Percentiles rank a stretch among this genome's conserved stretches.
These are phyloP conservation scores for Tuber borchii DNA, from an alignment of 495 filamentous ascomycete genomes.

Conservation along the genomic window DNA sequence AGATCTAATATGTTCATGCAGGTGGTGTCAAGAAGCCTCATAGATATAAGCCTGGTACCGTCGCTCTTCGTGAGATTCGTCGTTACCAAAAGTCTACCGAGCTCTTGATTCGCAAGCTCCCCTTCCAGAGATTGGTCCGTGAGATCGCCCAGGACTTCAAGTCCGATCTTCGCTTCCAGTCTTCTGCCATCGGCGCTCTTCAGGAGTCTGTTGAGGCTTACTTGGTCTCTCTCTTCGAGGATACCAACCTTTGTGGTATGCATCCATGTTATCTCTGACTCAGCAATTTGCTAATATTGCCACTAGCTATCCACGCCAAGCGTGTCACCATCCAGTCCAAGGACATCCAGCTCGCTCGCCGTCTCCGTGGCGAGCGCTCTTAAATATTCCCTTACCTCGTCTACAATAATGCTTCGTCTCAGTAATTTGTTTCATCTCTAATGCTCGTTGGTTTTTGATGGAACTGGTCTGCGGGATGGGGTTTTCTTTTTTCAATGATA, in stretches of 20 bases:
- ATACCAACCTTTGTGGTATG: conserved; percentile 91
- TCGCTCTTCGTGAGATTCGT: conserved; percentile 99
- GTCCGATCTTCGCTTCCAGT: conserved; percentile 99
- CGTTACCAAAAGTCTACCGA: conserved; percentile 99
- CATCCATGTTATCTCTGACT: not conserved
- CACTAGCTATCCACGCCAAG: conserved; percentile 90
- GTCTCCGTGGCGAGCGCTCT: conserved; percentile 92
- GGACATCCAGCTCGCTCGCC: conserved; percentile 95
- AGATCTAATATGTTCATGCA: conserved; percentile 53
- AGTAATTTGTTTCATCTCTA: conserved; percentile 15
- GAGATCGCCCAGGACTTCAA: conserved; percentile 99
- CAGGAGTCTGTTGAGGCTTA: conserved; percentile 99
- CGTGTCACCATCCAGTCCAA: conserved; percentile 93
- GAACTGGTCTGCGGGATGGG: not conserved
- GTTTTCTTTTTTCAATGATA: conserved; percentile 23
- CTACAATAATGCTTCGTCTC: not conserved
- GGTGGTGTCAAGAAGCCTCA: conserved; percentile 99
- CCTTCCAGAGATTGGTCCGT: conserved; percentile 99
- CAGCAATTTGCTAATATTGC: conserved; percentile 19
- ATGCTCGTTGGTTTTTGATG: conserved; percentile 15
- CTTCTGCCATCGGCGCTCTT: conserved; percentile 97
- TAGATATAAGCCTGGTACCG: conserved; percentile 99
- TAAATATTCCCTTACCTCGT: conserved; percentile 44
- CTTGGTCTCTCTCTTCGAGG: conserved; percentile 99
- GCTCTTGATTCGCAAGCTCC: conserved; percentile 99